Base-by-base conservation (phyloP, 2,329 filamentous ascomycete species). In the Arthrobotrys pseudoclavata region DNA sequence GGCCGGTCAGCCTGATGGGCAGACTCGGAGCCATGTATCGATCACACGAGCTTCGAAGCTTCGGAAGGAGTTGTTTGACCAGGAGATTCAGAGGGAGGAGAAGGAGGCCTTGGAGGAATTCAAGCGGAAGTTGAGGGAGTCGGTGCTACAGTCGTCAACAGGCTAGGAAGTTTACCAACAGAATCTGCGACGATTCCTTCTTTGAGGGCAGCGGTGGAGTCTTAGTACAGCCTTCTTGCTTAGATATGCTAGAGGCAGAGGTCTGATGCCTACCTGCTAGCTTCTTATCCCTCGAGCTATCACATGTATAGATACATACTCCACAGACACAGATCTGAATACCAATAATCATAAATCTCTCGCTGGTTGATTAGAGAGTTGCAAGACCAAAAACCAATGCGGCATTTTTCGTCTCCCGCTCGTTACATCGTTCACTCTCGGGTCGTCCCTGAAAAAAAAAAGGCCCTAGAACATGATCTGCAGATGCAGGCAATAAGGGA, bases 111-210 rank as follows among this genome's bases (percentile, higher is more conserved):
- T 79, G 60, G 69, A 70, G 13, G 78, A 78, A 26, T 72, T 79
- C 31, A 79, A 79, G 60, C 69, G 45, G 55, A 72, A 66, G 24
- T 53, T 79, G 57, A 79, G 74, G 60, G 69, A 78, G 63, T 55
- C 72, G 10, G 69, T 79, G 18, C 29, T 79, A 18, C 55, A 77
- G 67, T 71, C 67, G 3, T 79, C 55, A 42, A 5, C 20, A 6
- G 40, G 37, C 20, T 63, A 63, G 40, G 2, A 12, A 22, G 24
- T 63, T 31, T 48, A 6, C 42, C 29, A 31, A 47, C 37, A 13
- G 10, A 20, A n/a, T 40, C 50, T 29, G 26, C 6, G 52, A 20
- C 42, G 4, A 45, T 45, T 45, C n/a, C 42, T 45, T 45, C 42
- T 29, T 7, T 34, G 24, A 22, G 1, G 37, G 34, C 0, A 29